Base-by-base conservation (phyloP, 371 early-diverging fungal genomes). In the Mortierella sp. region DNA sequence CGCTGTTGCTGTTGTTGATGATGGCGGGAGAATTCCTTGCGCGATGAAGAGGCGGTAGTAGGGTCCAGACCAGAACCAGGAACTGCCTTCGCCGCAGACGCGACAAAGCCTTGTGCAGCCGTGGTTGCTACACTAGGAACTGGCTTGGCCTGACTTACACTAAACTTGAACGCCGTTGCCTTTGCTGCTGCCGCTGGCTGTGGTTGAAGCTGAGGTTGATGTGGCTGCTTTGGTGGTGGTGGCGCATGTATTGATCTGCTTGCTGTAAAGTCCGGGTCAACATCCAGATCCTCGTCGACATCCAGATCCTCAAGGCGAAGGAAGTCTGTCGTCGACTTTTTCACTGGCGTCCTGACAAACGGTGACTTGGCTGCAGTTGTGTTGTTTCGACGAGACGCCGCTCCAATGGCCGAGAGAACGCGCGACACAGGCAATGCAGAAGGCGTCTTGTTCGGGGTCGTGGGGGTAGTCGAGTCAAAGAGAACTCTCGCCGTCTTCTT, bases 381-480 rank as follows among this genome's bases (percentile, higher is more conserved):
- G 46, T 75, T 72, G 54, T 80, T 81, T 29, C 85, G 75, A 8
- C 85, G 81, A 4, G 85, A 84, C 0, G 85, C 85, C 12, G 85
- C 85, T 38, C 85, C 85, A 27, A 84, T 72, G 38, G 85, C 85
- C n/a, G 85, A 76, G 32, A 84, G 78, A 11, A 84, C 85, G 38
- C 70, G 75, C 35, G 85, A 81, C 14, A 84, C 74, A 32, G 81
- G 81, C 27, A 78, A 48, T 32, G 63, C 38, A 18, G 63, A 63
- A n/a, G 84, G 85, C 10, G 81, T 78, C 70, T 70, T 83, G 54
- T 48, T 71, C 10, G 80, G 78, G 14, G 84, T 78, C 3, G 38
- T 44, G 3, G 82, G 72, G 10, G 74, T 51, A 2, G 72, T 76
- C 32, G 58, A 43, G 12, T 38, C 75, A 44, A 65, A 71, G 16